Conservation (phyloP, 2,329 filamentous ascomycete species). For the Claviceps sp. region DNA sequence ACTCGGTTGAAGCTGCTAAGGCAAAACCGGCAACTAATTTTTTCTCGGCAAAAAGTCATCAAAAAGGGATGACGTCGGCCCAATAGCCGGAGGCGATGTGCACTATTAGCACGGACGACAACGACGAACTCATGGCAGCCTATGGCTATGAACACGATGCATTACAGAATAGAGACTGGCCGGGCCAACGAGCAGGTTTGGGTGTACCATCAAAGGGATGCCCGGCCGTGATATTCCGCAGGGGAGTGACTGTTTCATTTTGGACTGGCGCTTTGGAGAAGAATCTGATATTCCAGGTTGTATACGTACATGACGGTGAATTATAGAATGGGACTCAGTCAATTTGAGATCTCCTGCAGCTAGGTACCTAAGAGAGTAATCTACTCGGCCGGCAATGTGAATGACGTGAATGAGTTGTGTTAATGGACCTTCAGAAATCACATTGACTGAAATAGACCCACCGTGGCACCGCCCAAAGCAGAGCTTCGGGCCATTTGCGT, state of each 20-base stretch:
- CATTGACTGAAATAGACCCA: not conserved
- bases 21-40: slow-evolving; percentile 32
- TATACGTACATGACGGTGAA: not conserved
- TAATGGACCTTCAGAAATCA: not conserved
- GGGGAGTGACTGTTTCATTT: not conserved
- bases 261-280: not conserved
- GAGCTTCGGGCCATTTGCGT: too few relatives aligned
- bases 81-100: slow-evolving; percentile 9
- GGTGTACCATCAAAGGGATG: not conserved
- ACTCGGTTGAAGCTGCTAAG: slow-evolving; percentile 40
- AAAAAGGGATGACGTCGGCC: slow-evolving; percentile 14
- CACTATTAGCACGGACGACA: slow-evolving; percentile 29
- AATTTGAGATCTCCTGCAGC: not conserved
- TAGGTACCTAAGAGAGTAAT: not conserved
- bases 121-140: slow-evolving; percentile 34
- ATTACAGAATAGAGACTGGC: not conserved
- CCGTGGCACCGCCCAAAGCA: too few relatives aligned
- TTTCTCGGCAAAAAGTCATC: slow-evolving; percentile 27
- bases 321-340: not conserved
- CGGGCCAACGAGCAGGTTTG: not conserved
- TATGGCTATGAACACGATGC: slow-evolving; percentile 24
- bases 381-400: not conserved
- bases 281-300: not conserved
- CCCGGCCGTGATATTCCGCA: not conserved
- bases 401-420: not conserved